Evolutionary conservation across 2,329 filamentous ascomycete genomes (phyloP).

Genomic region (Colletotrichum sojae): DNA sequence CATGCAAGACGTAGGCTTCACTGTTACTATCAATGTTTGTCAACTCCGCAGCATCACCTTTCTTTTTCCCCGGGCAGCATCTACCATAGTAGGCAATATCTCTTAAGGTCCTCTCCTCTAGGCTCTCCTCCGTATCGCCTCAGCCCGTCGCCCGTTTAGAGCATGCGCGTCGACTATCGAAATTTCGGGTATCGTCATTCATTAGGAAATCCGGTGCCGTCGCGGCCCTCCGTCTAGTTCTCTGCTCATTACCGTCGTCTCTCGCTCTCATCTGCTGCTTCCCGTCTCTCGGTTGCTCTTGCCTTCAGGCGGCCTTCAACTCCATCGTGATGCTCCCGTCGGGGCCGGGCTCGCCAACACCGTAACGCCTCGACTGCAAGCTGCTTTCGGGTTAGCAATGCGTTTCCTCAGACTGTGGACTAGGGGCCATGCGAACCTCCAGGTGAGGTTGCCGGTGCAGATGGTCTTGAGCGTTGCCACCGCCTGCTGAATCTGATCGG

Average conservation of each 20-base stretch:
- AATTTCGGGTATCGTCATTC: constrained; percentile 36
- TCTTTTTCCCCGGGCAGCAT: constrained; percentile 8
- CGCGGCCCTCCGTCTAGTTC: constrained; percentile 3
- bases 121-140: background rate
- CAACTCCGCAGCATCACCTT: constrained; percentile 24
- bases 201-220: constrained; percentile 15
- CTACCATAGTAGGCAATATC: background rate
- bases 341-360: constrained; percentile 14
- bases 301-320: constrained; percentile 3
- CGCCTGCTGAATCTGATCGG: constrained; percentile 22
- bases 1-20: constrained; percentile 7
- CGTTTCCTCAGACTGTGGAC: too few species aligned
- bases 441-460: constrained; percentile 38
- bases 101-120: constrained; percentile 3
- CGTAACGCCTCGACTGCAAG: constrained; percentile 29
- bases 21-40: constrained; percentile 1
- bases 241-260: constrained; percentile 9
- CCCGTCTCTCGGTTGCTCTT: too few species aligned
- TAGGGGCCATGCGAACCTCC: constrained; percentile 26
- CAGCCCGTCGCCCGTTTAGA: background rate
- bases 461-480: constrained; percentile 29
- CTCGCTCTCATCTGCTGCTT: too few species aligned
- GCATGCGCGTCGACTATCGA: constrained; percentile 1
- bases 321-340: constrained; percentile 32
- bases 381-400: constrained; percentile 23